phyloP scores from a whole-genome alignment of 257 asterid genomes.

The Sherardia arvensis region DNA sequence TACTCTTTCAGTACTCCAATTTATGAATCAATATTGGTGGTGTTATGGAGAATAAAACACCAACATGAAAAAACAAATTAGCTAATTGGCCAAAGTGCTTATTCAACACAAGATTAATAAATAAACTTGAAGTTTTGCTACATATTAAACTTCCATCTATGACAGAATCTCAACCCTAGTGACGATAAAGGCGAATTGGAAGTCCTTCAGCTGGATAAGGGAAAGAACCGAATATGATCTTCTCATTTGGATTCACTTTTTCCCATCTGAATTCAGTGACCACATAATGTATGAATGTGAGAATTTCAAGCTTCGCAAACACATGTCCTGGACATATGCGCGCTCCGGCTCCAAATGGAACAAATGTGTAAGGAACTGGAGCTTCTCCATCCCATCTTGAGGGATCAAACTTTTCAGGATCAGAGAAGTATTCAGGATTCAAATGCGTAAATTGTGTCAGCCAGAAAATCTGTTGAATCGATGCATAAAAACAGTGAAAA shows the following conservation, averaged over 20 bases:
- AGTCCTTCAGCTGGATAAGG: constrained; percentile 2
- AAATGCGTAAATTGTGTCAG: background rate
- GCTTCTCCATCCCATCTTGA: background rate
- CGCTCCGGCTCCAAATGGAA: background rate
- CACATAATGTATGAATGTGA: background rate
- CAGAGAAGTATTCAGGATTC: background rate
- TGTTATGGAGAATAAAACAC: too few species aligned
- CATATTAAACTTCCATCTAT: too few species aligned
- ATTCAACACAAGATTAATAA: too few species aligned
- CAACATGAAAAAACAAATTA: too few species aligned
- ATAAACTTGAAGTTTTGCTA: too few species aligned
- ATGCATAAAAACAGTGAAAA: too few species aligned
- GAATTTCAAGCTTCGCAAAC: background rate
- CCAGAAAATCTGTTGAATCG: background rate
- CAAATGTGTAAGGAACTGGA: background rate
- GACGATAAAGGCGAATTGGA: constrained; percentile 1
- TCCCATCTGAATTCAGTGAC: background rate
- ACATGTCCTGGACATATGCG: background rate
- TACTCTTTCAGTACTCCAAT: too few species aligned
- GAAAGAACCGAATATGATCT: background rate
- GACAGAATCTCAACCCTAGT: background rate
- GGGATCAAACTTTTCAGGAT: background rate
- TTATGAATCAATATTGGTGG: too few species aligned
- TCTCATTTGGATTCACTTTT: background rate
- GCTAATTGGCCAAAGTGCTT: too few species aligned